These are phyloP conservation scores for Scedosporium dehoogii DNA, from an alignment of 2,329 filamentous ascomycete genomes.

Conservation along the genomic window DNA sequence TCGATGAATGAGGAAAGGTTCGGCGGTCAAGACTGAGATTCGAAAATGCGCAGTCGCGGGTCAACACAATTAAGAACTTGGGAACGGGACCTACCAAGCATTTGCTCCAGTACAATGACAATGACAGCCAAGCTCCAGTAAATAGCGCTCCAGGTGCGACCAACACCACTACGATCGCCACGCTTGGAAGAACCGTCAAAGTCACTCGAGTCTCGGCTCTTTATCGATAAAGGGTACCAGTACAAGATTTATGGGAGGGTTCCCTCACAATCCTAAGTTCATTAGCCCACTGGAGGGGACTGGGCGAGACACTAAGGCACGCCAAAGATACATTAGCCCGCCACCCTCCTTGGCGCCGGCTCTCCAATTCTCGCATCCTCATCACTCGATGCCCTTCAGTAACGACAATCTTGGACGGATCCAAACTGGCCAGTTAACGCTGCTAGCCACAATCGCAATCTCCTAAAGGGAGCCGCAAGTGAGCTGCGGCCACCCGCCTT, in stretches of 20 bases:
- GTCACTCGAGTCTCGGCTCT: not conserved
- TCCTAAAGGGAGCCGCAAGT: not conserved
- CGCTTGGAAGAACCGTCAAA: not conserved
- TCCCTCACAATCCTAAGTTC: not conserved
- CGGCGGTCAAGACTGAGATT: conserved; percentile 11
- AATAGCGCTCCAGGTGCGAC: not conserved
- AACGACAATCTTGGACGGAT: not conserved
- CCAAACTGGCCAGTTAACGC: not conserved
- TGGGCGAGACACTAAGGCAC: not conserved
- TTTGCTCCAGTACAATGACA: too few species aligned
- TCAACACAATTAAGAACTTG: not conserved
- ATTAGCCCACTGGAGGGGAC: not conserved
- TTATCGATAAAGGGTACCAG: not conserved
- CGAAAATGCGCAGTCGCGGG: conserved; percentile 4
- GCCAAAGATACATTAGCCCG: not conserved
- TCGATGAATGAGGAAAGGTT: conserved; percentile 12
- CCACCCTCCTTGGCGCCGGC: not conserved
- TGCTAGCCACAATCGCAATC: not conserved
- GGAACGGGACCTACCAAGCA: not conserved
- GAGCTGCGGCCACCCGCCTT: not conserved
- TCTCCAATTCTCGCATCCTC: not conserved
- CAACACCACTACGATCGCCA: not conserved
- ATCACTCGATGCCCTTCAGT: not conserved
- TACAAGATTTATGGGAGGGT: not conserved
- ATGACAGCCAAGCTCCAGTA: not conserved